Percentiles rank a stretch among this genome's conserved stretches.
phyloP scores from a whole-genome alignment of 371 early-diverging fungal species.

The Actinomucor elegans region DNA sequence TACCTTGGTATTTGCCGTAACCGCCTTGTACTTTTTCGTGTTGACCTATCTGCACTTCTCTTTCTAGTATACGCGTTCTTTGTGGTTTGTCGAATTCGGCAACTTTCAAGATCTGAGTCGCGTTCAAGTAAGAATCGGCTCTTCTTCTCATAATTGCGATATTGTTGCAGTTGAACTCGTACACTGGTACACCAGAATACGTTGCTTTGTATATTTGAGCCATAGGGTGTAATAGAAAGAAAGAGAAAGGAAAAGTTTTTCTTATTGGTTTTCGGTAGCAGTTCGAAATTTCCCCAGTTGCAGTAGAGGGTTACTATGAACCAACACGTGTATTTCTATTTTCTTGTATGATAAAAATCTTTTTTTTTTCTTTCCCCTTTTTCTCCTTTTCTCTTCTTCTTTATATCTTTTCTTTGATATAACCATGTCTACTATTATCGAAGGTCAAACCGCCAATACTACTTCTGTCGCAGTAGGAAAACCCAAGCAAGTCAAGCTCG shows the following conservation, averaged over 20 bases:
- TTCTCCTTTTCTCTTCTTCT: background rate
- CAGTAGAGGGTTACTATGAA: no score
- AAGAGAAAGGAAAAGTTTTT: background rate
- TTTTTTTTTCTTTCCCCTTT: background rate
- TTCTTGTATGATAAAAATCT: background rate
- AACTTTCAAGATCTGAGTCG: slow-evolving; percentile 94
- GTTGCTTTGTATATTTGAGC: slow-evolving; percentile 62
- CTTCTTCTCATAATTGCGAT: slow-evolving; percentile 90
- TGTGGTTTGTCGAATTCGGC: slow-evolving; percentile 89
- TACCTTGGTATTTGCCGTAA: slow-evolving; percentile 94
- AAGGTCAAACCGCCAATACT: background rate
- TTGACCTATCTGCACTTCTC: slow-evolving; percentile 74
- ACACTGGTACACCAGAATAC: slow-evolving; percentile 91
- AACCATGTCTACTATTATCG: slow-evolving; percentile 4
- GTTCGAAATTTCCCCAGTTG: no score
- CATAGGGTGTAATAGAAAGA: background rate
- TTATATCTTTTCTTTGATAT: slow-evolving; percentile 1
- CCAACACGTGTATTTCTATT: background rate
- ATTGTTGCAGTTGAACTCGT: slow-evolving; percentile 80
- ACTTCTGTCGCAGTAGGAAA: slow-evolving; percentile 19
- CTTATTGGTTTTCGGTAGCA: background rate
- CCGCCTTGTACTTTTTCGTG: slow-evolving; percentile 96
- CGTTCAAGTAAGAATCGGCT: slow-evolving; percentile 85
- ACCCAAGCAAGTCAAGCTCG: slow-evolving; percentile 64
- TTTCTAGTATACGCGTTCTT: slow-evolving; percentile 87